Conservation (phyloP, 73 alveolate genomes). For the Stentor coeruleus region DNA sequence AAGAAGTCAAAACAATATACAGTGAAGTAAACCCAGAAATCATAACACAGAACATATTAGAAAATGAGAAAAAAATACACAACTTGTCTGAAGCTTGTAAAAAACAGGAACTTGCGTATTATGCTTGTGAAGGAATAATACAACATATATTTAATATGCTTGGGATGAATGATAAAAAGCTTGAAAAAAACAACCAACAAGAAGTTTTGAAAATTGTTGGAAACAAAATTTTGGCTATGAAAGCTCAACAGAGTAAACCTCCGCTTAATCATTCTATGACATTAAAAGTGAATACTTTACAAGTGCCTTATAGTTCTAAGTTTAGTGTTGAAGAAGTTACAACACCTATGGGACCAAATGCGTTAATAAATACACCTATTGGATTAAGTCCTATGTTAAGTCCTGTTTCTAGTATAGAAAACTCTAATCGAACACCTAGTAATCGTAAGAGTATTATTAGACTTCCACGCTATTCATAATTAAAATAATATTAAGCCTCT, state of each 20-base stretch:
- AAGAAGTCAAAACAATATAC: not conserved
- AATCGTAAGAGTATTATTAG: no score
- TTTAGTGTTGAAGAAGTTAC: not conserved
- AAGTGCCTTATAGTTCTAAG: not conserved
- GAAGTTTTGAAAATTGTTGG: not conserved
- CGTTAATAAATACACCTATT: not conserved
- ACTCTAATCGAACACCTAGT: no score
- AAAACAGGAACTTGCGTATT: slow-evolving; percentile 8
- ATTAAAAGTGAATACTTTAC: not conserved
- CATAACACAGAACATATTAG: not conserved
- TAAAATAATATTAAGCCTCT: no score
- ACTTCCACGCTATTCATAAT: no score
- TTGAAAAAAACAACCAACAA: not conserved
- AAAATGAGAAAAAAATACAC: not conserved
- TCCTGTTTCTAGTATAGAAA: no score
- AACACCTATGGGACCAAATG: not conserved
- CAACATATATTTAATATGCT: not conserved
- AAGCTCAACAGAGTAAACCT: not conserved
- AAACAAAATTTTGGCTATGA: not conserved
- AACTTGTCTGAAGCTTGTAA: not conserved
- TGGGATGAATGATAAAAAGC: not conserved
- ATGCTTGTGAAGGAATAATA: slow-evolving; percentile 1
- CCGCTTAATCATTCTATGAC: not conserved
- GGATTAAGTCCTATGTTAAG: no score
- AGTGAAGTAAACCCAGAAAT: not conserved